Evolutionary conservation across 352 stramenopile species (phyloP), one percentile per base, ranked within the genome.

Genomic region (Pythium aquatile): DNA sequence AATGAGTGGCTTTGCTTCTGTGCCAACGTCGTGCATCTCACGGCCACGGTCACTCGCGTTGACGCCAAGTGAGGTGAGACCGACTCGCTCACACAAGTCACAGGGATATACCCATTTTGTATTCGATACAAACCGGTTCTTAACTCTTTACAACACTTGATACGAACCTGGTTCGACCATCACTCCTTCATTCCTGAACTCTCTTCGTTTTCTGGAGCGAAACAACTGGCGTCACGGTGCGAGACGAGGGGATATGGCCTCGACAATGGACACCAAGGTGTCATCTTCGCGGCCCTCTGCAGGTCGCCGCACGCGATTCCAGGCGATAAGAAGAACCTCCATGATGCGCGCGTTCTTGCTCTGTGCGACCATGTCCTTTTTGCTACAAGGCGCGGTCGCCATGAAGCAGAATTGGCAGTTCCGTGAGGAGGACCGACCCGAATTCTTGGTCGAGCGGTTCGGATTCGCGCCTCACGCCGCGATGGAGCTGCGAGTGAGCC

Each of bases 371-470:
- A 40, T 61, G 33, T 14, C 42, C 5, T 40, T 69, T 33, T 24
- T 61, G 63, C 37, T 51, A 13, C 47, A 64, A 56, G 54, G 33
- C 55, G 47, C 52, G 24, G 20, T 61, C 13, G 75, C 48, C 28
- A 90, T 91, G 80, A 91, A 94, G 66, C 90, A 97, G 68, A 70
- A 78, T 24, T 91, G 91, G 78, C 46, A 32, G 32, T 93, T 97
- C 53, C 61, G 69, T 20, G 51, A 70, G 24, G 91, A 98, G 58
- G 74, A 84, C 60, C 81, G 88, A 28, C 56, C 68, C 37, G 72
- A 94, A 51, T 98, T 97, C 71, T 72, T 94, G 47, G 82, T 98
- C 47, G 91, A 98, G 70, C 88, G 85, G 70, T 98, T 98, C 63
- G 91, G 89, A 40, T 97, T 98, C 46, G 72, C 79, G 8, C 67